Base-by-base conservation (phyloP, 805 yeast species). In the Sugiyamaella marilandica region DNA sequence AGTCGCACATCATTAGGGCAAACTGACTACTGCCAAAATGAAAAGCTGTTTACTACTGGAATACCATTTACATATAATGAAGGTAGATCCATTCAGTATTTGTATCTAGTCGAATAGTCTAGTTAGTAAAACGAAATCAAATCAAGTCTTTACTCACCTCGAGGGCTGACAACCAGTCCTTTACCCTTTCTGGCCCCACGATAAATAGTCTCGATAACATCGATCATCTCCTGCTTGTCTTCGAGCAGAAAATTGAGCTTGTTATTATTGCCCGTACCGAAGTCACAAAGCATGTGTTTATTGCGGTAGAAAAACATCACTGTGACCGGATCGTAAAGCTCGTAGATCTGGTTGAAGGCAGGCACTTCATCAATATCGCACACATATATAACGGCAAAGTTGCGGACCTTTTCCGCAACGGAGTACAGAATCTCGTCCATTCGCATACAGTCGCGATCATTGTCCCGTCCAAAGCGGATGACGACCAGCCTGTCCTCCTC, bases 211-310 rank as follows among this genome's bases (percentile, higher is more conserved):
- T 94, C 99, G 10, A 94, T 71, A 31, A 94, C 85, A 67, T 92
- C 98, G 18, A 94, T 86, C 75, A 94, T 70, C 60, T 90, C 97
- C 66, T 92, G 97, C 55, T 85, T 83, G 65, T 87, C 87, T 41
- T 80, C 83, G 19, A 85, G 66, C 10, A 81, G 76, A 69, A 92
- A 92, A 64, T 89, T 90, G 73, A 94, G 73, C 74, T 94, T 92
- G 74, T 94, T 94, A 70, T 94, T 94, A 66, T 94, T 90, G 32
- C 99, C 99, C 0, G 98, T 94, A 1, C 99, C 99, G 68, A 91
- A 90, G 73, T 94, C 99, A 70, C 97, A 88, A 95, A 94, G 83
- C 95, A 92, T 91, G 68, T 92, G 98, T 67, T 89, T 70, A 71
- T 92, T 92, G 49, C 95, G 74, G 70, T 79, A 89, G 68, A 94